Conservation (phyloP, 139 green algal genomes). For the Eudorina sp. region DNA sequence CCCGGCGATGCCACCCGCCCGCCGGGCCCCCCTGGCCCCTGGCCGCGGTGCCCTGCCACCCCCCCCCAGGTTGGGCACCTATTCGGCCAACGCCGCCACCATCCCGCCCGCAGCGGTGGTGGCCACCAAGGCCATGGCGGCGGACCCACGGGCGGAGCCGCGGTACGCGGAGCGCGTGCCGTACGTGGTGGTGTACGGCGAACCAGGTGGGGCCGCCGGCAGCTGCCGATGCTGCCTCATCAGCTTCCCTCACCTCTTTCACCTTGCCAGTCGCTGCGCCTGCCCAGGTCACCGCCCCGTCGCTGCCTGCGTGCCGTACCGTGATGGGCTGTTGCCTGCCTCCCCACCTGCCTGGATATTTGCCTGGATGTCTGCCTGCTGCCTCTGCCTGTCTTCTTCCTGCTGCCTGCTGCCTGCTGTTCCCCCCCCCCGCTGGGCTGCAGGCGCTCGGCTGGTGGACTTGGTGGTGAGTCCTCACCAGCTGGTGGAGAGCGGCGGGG, state of each 20-base stretch:
- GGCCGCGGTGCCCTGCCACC: too few species aligned
- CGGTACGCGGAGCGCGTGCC: slow-evolving; percentile 90
- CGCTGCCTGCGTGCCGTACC: too few species aligned
- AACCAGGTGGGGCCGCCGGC: slow-evolving; percentile 65
- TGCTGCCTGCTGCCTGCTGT: too few species aligned
- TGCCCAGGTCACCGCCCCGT: too few species aligned
- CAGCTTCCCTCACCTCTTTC: too few species aligned
- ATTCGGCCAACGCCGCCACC: slow-evolving; percentile 70
- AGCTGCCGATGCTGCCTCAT: too few species aligned
- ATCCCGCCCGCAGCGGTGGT: slow-evolving; percentile 93
- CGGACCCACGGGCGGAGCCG: slow-evolving; percentile 90
- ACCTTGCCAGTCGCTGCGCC: too few species aligned
- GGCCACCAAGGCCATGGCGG: slow-evolving; percentile 85
- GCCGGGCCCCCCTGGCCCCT: too few species aligned
- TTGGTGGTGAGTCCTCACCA: slow-evolving; percentile 81
- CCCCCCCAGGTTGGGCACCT: slow-evolving; percentile 78
- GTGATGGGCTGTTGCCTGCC: too few species aligned
- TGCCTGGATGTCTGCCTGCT: too few species aligned
- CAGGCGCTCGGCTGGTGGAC: slow-evolving; percentile 83
- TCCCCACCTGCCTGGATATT: too few species aligned
- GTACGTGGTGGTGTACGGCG: slow-evolving; percentile 91
- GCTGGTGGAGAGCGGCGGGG: slow-evolving; percentile 77
- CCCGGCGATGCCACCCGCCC: too few species aligned
- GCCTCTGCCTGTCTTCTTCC: not conserved
- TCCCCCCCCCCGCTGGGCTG: not conserved